phyloP scores from a whole-genome alignment of 768 basidiomycete genomes.

The Rhizopogon vesiculosus region DNA sequence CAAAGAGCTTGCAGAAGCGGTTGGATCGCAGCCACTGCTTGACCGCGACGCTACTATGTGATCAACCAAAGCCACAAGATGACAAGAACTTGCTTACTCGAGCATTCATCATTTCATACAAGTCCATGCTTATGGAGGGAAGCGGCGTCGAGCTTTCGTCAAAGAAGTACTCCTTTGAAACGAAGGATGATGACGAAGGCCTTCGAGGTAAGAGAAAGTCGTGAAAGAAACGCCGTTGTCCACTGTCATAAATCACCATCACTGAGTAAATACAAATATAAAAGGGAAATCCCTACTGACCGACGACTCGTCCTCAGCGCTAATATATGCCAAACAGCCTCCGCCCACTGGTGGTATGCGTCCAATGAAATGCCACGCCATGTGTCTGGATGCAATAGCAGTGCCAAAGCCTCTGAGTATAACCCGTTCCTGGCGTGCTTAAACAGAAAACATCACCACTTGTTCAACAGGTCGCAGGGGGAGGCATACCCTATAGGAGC shows the following conservation, averaged over 20 bases:
- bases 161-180: slow-evolving; percentile 54
- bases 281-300: slow-evolving; percentile 33
- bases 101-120: slow-evolving; percentile 38
- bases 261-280: not conserved
- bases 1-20: slow-evolving; percentile 68
- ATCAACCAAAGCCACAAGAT: slow-evolving; percentile 10
- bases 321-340: slow-evolving; percentile 75
- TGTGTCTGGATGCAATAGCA: slow-evolving; percentile 61
- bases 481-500: slow-evolving; percentile 56
- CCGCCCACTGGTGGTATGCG: slow-evolving; percentile 71
- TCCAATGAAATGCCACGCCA: slow-evolving; percentile 64
- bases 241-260: slow-evolving; percentile 34
- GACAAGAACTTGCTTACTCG: slow-evolving; percentile 26
- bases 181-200: slow-evolving; percentile 47
- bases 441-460: slow-evolving; percentile 6
- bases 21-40: slow-evolving; percentile 58
- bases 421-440: slow-evolving; percentile 69
- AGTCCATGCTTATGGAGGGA: slow-evolving; percentile 36
- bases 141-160: slow-evolving; percentile 27
- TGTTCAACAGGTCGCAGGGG: not conserved
- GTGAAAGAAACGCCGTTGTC: slow-evolving; percentile 60
- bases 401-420: slow-evolving; percentile 55
- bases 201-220: slow-evolving; percentile 60
- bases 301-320: slow-evolving; percentile 63
- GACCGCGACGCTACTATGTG: slow-evolving; percentile 50